Base-by-base conservation (phyloP, 805 yeast genomes). In the Hanseniaspora osmophila region DNA sequence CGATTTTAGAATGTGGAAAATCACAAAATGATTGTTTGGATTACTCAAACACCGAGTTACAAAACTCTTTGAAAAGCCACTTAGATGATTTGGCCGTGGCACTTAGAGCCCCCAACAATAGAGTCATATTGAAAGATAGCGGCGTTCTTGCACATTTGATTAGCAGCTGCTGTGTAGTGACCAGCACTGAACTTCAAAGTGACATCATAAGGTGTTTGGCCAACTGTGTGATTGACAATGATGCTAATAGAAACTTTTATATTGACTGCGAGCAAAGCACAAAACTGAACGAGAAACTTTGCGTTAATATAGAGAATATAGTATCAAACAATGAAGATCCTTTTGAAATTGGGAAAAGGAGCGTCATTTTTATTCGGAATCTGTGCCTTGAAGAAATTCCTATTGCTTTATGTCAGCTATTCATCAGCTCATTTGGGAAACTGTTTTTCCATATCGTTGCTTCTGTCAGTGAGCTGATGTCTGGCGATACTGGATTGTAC, bases 161-260 rank as follows among this genome's bases (percentile, higher is more conserved):
- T 16, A 47, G 49, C 17, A 40, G 43, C 12, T 33, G 38, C 16
- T 43, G 35, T 12, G 27, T n/a, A 6, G 13, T 11, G 13, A n/a
- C 17, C n/a, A 52, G 49, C 46, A 48, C 51, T 35, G 49, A 49
- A 18, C 16, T 62, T 19, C 47, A 50, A 9, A 55, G 63, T 15
- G 65, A 60, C 45, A 18, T 61, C 30, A 50, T 58, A 2, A 56
- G 66, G 45, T 61, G 64, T 42, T 46, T 61, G 11, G 64, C 65
- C 0, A 62, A 62, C 45, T 43, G 56, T 30, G 37, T 62, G 13
- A 59, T 59, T 1, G 65, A 62, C 44, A 58, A 60, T 44, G 59
- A 61, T 44, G 32, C 33, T 1, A 62, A 62, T 37, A 51, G 65
- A 37, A 43, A 48, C 17, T 37, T 53, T 13, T 43, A 58, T 10